Base-by-base conservation (phyloP, 208 protist genomes). In the Strigomonas culicis region DNA sequence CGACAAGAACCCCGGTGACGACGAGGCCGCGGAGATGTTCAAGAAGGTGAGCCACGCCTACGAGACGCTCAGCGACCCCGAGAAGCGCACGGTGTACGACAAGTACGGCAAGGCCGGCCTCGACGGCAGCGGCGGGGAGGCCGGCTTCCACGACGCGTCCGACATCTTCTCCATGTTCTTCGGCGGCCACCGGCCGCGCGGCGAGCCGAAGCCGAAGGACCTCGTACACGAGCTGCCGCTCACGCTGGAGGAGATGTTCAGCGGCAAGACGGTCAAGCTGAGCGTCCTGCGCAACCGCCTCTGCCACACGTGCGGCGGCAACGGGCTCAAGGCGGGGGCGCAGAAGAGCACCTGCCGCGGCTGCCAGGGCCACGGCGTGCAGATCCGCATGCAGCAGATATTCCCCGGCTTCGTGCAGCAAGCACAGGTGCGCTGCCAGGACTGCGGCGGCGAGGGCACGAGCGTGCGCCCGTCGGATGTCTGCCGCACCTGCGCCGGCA, bases 31-130 rank as follows among this genome's bases (percentile, higher is more conserved):
- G 10, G 84, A 97, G 34, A 94, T 84, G 78, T 97, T 97, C 68
- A 93, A 96, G 69, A 80, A 92, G 64, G 94, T 99, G 39, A 90
- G 83, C 66, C 78, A 96, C 44, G 98, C 98, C 31, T 99, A 99
- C 74, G 97, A 99, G 44, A 86, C 98, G 15, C 88, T 99, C 27
- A 90, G 70, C 50, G 97, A 99, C 61, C 36, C 70, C 22, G 79
- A 99, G 65, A 99, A 99, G 83, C 80, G 97, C n/a, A 52, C 74
- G 41, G 47, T 98, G 8, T 99, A 99, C 75, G 98, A 99, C 74
- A 75, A 93, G 63, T 94, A 98, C 77, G 98, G 98, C 47, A 95
- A 98, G 80, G 82, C 98, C n/a, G 97, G 97, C 24, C 77, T 99
- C 1, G 86, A 98, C 59, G 81, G 85, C 39, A 90, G 88, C 59